Evolutionary conservation across 768 basidiomycete genomes (phyloP).

Genomic region (Mycena rosella): DNA sequence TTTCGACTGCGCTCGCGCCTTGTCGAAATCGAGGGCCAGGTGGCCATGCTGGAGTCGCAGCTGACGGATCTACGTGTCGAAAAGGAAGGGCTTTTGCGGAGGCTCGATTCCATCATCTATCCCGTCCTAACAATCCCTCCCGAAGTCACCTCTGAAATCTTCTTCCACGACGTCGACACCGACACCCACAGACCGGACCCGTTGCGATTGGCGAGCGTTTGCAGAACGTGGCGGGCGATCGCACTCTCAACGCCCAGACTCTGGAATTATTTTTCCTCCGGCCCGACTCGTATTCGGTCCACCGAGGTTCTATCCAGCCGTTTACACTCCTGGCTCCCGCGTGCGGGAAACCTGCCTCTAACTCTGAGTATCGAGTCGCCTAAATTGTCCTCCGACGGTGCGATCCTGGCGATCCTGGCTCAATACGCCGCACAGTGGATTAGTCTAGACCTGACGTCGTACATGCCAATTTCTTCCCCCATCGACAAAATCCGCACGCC

Average conservation of each 20-base stretch:
- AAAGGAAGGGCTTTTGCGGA: no score
- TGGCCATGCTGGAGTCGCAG: no score
- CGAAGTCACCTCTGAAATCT: constrained; percentile 8
- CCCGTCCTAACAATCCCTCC: constrained; percentile 2
- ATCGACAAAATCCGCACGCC: neutral
- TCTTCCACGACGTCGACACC: neutral
- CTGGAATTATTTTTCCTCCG: neutral
- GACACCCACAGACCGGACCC: no score
- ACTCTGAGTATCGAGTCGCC: neutral
- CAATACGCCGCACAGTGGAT: neutral
- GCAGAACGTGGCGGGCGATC: neutral
- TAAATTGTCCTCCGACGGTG: neutral
- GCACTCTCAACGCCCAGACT: neutral
- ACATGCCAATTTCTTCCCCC: neutral
- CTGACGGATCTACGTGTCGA: no score
- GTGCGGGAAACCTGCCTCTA: constrained; percentile 1
- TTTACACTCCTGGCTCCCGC: neutral
- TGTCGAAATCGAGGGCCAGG: no score
- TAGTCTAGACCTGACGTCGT: neutral
- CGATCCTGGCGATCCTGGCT: neutral
- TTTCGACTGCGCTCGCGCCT: no score
- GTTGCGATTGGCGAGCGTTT: neutral
- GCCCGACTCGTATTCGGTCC: neutral
- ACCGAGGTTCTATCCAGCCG: neutral
- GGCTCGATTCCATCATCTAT: neutral